Base-by-base conservation (phyloP, 2,329 filamentous ascomycete genomes). In the Botrytis squamosa region DNA sequence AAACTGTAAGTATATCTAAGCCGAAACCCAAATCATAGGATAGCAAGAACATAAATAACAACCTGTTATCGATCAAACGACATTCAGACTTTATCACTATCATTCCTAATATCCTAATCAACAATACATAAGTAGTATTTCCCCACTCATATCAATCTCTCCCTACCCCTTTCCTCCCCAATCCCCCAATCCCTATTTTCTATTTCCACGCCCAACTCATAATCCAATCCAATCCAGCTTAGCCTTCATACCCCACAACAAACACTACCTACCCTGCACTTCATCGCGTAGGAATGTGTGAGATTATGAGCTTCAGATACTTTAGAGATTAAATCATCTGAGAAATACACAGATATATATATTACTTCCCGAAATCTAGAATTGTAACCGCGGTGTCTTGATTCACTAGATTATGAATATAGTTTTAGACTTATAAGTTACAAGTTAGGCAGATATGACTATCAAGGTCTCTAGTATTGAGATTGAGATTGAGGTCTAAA, bases 11-110 rank as follows among this genome's bases (percentile, higher is more conserved):
- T 6, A n/a, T 12, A 52, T n/a, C 10, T n/a, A 6, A 14, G 12
- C 49, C 12, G 25, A n/a, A n/a, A n/a, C 12, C 5, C 2, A n/a
- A n/a, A n/a, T 14, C 0, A 16, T 14, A 4, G 2, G 9, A 52
- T 52, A 2, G 12, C 12, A 52, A 14, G 6, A 14, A 3, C 10
- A n/a, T 52, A n/a, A 14, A n/a, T 14, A n/a, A 6, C 10, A n/a
- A 14, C 0, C 4, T 14, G 0, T 52, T 52, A 1, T 52, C 2
- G 25, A n/a, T n/a, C 25, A 52, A 52, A 52, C 1, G 22, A 25
- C 5, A 52, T 2, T 52, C 3, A n/a, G 25, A n/a, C 10, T n/a
- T n/a, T 44, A 25, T 1, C 25, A 2, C 9, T 49, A 2, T 49
- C 22, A 25, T 25, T 49, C 9, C 46, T 2, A 25, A 49, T 10